Conservation (phyloP, 2,329 filamentous ascomycete species). For the Ophiosphaerella korrae region DNA sequence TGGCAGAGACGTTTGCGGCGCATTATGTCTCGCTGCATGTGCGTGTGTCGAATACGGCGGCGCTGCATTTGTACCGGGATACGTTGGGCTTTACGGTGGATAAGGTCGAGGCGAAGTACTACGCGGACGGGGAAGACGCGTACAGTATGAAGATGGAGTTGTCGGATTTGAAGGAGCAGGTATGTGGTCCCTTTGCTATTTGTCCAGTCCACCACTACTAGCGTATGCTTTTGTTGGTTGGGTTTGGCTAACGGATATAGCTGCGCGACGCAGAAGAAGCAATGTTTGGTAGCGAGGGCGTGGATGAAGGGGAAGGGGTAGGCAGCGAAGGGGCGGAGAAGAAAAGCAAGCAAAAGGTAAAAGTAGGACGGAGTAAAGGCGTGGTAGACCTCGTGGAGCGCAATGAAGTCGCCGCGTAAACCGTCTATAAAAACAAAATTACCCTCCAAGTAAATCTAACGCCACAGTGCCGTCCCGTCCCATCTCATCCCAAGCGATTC, state of each 20-base stretch:
- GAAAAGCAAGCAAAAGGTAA: conserved; percentile 59
- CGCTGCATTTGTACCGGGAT: conserved; percentile 88
- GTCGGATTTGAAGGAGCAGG: conserved; percentile 57
- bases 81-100: conserved; percentile 35
- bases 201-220: too few species aligned
- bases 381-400: conserved; percentile 80
- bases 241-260: background rate
- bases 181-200: too few species aligned
- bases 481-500: too few species aligned
- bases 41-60: conserved; percentile 89
- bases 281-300: conserved; percentile 47
- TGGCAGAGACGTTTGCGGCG: conserved; percentile 92
- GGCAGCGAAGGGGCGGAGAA: conserved; percentile 41
- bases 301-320: conserved; percentile 43
- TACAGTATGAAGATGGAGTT: conserved; percentile 93
- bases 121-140: conserved; percentile 96
- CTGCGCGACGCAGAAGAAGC: conserved; percentile 52
- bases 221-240: too few species aligned
- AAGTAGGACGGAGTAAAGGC: conserved; percentile 78
- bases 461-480: too few species aligned
- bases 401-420: conserved; percentile 54
- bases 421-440: background rate
- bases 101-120: conserved; percentile 81
- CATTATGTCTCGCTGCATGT: conserved; percentile 96
- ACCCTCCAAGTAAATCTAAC: too few species aligned